Conservation (phyloP, 495 filamentous ascomycete genomes). For the Aspergillus heteromorphus region DNA sequence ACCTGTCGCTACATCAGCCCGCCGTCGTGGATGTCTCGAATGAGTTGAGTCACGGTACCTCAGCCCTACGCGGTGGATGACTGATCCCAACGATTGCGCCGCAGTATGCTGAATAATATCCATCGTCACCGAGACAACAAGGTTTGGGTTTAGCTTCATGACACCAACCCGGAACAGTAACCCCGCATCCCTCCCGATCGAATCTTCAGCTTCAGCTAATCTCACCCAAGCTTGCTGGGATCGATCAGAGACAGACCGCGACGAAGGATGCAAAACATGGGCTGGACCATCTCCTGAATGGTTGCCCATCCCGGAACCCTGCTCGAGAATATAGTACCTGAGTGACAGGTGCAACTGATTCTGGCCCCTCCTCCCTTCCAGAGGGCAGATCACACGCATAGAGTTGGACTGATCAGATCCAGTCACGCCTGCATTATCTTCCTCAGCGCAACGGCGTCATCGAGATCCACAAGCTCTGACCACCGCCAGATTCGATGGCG, state of each 20-base stretch:
- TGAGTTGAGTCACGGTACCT: neutral
- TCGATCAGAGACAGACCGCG: neutral
- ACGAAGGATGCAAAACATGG: neutral
- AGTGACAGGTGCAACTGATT: neutral
- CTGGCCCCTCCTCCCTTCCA: neutral
- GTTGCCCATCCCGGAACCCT: neutral
- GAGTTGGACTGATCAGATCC: neutral
- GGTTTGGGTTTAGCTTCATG: neutral
- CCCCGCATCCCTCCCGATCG: slow-evolving; percentile 1
- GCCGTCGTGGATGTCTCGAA: neutral
- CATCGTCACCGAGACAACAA: neutral
- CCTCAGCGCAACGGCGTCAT: neutral
- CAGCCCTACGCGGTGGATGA: neutral
- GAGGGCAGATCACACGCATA: neutral
- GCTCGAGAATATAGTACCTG: no score
- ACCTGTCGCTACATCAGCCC: neutral
- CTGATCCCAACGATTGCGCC: no score
- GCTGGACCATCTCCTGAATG: neutral
- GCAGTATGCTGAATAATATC: no score
- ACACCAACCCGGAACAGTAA: slow-evolving; percentile 1
- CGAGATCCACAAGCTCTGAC: slow-evolving; percentile 12
- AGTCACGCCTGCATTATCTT: neutral
- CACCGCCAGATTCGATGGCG: neutral
- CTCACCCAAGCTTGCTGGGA: neutral
- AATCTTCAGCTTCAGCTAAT: neutral